Conservation (phyloP, 805 yeast genomes). For the Zygosaccharomyces bailii region DNA sequence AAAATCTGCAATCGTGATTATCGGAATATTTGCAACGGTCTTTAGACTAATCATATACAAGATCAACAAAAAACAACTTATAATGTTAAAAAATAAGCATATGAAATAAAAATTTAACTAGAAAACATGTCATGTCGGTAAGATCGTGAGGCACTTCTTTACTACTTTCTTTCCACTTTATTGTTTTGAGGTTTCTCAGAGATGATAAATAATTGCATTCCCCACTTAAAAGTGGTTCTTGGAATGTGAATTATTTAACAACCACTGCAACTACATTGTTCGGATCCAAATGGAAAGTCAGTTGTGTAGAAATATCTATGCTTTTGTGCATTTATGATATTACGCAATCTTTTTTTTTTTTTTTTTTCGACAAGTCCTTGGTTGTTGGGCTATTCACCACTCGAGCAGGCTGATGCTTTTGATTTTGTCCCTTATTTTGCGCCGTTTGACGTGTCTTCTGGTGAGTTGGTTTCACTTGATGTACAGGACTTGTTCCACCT, state of each 20-base stretch:
- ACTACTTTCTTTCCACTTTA: too few species aligned
- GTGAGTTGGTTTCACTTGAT: background rate
- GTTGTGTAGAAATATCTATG: background rate
- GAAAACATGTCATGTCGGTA: background rate
- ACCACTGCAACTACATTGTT: background rate
- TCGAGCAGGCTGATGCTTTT: constrained; percentile 2
- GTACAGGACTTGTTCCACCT: constrained; percentile 3
- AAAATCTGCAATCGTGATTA: too few species aligned
- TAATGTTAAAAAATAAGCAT: too few species aligned
- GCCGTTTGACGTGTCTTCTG: constrained; percentile 5
- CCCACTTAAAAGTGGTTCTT: too few species aligned
- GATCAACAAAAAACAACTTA: too few species aligned
- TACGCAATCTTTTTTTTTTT: constrained; percentile 17
- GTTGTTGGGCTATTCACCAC: constrained; percentile 3
- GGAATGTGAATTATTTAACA: too few species aligned
- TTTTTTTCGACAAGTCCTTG: constrained; percentile 12
- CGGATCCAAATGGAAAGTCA: too few species aligned
- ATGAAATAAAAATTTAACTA: background rate
- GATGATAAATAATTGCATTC: background rate
- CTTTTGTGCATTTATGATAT: constrained; percentile 9
- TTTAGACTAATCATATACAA: too few species aligned
- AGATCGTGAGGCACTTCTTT: too few species aligned
- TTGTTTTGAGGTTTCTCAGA: too few species aligned
- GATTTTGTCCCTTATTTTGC: constrained; percentile 2
- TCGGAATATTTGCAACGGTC: too few species aligned